Evolutionary conservation across 23 red algal species (phyloP).

Genomic region (Gracilaria vermiculophylla): DNA sequence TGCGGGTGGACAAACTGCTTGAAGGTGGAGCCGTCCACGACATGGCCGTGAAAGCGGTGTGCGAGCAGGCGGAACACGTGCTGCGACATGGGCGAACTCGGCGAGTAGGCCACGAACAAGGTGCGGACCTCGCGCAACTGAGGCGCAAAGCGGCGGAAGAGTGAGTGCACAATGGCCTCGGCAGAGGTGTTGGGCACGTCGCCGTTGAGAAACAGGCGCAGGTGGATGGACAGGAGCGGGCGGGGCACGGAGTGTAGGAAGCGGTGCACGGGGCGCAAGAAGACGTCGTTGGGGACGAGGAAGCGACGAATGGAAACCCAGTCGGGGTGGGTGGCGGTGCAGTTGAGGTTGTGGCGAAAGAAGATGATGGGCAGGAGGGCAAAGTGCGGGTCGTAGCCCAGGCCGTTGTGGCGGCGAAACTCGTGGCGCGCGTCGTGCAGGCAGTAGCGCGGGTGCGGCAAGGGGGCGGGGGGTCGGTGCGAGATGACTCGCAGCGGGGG

Average conservation of each 20-base stretch:
- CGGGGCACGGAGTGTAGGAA: background rate
- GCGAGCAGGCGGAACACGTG: background rate
- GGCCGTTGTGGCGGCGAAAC: background rate
- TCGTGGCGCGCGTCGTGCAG: background rate
- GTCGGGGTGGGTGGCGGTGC: background rate
- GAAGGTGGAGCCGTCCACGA: background rate
- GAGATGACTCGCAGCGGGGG: background rate
- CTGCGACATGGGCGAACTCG: background rate
- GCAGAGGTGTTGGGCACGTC: slow-evolving; percentile 17
- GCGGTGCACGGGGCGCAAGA: background rate
- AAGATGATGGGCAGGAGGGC: slow-evolving; percentile 31
- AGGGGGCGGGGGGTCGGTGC: background rate
- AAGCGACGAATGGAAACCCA: background rate
- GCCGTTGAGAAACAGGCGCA: slow-evolving; percentile 43
- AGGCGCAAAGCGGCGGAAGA: background rate
- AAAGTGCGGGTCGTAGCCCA: background rate
- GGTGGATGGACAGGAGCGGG: slow-evolving; percentile 14
- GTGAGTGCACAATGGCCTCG: background rate
- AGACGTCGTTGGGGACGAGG: background rate
- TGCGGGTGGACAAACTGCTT: background rate
- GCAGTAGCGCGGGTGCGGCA: background rate
- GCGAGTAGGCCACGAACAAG: slow-evolving; percentile 34
- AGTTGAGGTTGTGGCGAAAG: slow-evolving; percentile 35
- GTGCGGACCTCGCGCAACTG: slow-evolving; percentile 6
- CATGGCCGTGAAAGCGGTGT: background rate